Conservation (phyloP, 2,329 filamentous ascomycete genomes). For the Aspergillus pseudotamarii region DNA sequence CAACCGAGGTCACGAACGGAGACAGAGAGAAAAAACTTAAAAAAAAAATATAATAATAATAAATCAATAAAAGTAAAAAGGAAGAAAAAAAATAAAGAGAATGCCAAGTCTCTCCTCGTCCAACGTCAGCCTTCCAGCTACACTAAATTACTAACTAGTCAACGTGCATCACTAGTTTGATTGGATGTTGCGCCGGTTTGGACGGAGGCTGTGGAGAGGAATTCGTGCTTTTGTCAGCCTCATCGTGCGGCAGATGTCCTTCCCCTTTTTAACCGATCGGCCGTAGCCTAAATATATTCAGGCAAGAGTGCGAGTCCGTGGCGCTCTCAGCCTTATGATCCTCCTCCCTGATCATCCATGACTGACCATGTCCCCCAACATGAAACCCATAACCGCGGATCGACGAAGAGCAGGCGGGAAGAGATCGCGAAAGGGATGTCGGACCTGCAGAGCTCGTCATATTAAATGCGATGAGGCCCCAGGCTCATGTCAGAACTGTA, state of each 20-base stretch:
- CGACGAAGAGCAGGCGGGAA: neutral
- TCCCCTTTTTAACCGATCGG: neutral
- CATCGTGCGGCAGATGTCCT: too few relatives aligned
- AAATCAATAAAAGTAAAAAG: too few relatives aligned
- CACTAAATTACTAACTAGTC: too few relatives aligned
- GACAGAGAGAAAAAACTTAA: too few relatives aligned
- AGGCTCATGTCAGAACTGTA: neutral
- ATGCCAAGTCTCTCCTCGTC: too few relatives aligned
- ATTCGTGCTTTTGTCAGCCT: too few relatives aligned
- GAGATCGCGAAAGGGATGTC: neutral
- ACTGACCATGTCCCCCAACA: too few relatives aligned
- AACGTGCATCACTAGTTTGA: neutral
- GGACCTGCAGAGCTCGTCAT: neutral
- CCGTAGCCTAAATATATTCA: neutral
- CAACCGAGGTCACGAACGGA: too few relatives aligned
- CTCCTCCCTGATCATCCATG: too few relatives aligned
- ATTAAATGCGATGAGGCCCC: constrained; percentile 1
- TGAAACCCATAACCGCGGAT: neutral
- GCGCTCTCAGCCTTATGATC: neutral
- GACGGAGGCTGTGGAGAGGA: neutral
- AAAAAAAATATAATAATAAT: too few relatives aligned
- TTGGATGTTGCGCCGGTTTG: neutral
- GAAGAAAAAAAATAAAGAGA: too few relatives aligned
- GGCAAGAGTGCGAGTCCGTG: neutral
- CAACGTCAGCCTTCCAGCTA: too few relatives aligned